Percentiles rank a stretch among this genome's conserved stretches.
Evolutionary conservation across 2,329 filamentous ascomycete genomes (phyloP).

Genomic region (Pseudopyricularia cyperi): DNA sequence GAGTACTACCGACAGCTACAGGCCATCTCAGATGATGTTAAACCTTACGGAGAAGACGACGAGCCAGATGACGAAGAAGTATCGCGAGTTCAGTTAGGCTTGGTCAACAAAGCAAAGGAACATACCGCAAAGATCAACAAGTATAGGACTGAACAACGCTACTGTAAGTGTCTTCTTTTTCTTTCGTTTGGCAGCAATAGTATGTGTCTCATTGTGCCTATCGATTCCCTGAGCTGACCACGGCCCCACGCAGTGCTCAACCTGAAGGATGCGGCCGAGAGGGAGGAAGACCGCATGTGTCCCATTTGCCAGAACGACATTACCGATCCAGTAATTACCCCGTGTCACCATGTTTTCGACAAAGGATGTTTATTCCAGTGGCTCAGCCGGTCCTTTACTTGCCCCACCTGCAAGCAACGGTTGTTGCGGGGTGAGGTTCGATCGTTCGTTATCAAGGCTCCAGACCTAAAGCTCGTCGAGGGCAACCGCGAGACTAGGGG

Average conservation of each 20-base stretch:
- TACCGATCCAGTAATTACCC: slow-evolving; percentile 65
- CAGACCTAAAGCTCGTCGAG: slow-evolving; percentile 46
- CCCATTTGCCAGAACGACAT: slow-evolving; percentile 75
- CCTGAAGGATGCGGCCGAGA: slow-evolving; percentile 44
- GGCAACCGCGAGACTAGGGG: neutral
- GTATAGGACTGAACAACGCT: slow-evolving; percentile 62
- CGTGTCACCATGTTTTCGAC: slow-evolving; percentile 88
- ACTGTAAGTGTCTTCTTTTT: slow-evolving; percentile 30
- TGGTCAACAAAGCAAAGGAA: slow-evolving; percentile 31
- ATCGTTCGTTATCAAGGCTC: slow-evolving; percentile 72
- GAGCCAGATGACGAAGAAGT: neutral
- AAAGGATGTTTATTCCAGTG: slow-evolving; percentile 74
- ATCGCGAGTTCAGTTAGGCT: slow-evolving; percentile 22
- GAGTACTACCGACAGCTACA: slow-evolving; percentile 90
- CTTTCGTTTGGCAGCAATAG: neutral
- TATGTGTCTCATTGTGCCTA: neutral
- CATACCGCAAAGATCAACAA: slow-evolving; percentile 46
- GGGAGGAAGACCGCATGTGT: slow-evolving; percentile 56
- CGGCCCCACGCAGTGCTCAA: slow-evolving; percentile 29
- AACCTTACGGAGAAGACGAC: slow-evolving; percentile 49
- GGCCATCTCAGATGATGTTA: slow-evolving; percentile 76
- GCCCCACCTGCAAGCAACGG: slow-evolving; percentile 69
- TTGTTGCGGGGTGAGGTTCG: slow-evolving; percentile 60
- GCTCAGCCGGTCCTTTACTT: slow-evolving; percentile 62
- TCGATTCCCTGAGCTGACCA: slow-evolving; percentile 9